A percentile compares a stretch with the other conserved stretches of the same genome.
Conservation (phyloP, 129 eudicot species). For the Saussurea involucrata region DNA sequence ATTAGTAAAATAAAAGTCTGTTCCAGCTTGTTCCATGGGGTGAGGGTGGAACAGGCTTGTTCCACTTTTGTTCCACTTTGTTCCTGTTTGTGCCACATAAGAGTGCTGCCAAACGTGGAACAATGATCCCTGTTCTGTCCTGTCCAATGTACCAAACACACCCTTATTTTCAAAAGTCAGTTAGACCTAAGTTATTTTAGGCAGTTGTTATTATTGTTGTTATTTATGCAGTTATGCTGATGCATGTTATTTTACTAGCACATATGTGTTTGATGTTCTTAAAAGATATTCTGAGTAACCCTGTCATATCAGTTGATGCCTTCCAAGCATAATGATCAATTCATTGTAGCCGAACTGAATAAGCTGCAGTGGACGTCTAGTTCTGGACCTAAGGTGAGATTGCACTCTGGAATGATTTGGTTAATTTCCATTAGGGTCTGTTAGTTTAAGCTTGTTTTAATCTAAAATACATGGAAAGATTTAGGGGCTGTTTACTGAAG, state of each 20-base stretch:
- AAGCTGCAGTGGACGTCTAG: slow-evolving; percentile 58
- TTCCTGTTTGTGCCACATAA: too few species aligned
- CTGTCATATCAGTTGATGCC: slow-evolving; percentile 63
- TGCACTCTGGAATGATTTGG: not conserved
- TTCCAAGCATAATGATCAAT: slow-evolving; percentile 58
- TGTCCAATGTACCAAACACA: too few species aligned
- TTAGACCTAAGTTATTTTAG: not conserved
- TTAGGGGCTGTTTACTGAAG: not conserved
- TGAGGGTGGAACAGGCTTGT: too few species aligned
- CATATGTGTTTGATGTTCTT: not conserved
- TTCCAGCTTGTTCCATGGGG: too few species aligned
- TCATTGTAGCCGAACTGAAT: slow-evolving; percentile 60
- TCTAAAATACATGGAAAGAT: not conserved
- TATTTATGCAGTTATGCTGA: not conserved
- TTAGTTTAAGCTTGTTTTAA: slow-evolving; percentile 3
- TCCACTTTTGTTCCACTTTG: too few species aligned
- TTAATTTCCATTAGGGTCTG: not conserved
- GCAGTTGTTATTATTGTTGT: not conserved
- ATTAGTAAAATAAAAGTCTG: too few species aligned
- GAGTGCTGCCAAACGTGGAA: too few species aligned
- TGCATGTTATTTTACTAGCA: not conserved
- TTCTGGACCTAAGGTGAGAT: slow-evolving; percentile 56
- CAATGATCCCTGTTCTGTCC: too few species aligned
- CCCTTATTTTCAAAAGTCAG: not conserved
- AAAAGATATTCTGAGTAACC: not conserved